These are phyloP conservation scores for Aquilaria sinensis DNA, from an alignment of 345 rosid genomes.

Conservation along the genomic window DNA sequence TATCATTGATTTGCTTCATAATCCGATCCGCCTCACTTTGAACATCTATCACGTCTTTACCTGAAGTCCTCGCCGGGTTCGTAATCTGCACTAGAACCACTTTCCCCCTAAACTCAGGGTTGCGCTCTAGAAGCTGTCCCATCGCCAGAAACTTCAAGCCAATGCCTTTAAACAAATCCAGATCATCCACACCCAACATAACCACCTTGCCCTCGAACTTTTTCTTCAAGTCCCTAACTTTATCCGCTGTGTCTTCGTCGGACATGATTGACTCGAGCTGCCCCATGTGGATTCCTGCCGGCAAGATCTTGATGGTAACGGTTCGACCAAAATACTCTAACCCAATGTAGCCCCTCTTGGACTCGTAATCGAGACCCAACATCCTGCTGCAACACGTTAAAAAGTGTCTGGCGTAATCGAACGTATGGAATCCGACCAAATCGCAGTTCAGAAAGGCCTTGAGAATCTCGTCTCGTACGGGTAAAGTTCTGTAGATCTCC, in stretches of 20 bases:
- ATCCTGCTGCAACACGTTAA: conserved; percentile 78
- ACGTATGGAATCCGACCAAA: conserved; percentile 78
- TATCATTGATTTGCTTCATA: conserved; percentile 41
- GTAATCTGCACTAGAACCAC: conserved; percentile 68
- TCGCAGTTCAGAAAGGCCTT: conserved; percentile 71
- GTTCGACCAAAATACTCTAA: conserved; percentile 72
- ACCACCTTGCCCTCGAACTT: conserved; percentile 42
- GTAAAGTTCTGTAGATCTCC: conserved; percentile 59
- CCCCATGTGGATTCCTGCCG: conserved; percentile 73
- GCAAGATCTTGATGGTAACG: conserved; percentile 70
- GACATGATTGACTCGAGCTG: conserved; percentile 48
- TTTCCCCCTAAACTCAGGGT: conserved; percentile 37
- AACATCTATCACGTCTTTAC: conserved; percentile 67
- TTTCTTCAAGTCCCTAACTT: conserved; percentile 52
- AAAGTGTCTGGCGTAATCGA: conserved; percentile 87
- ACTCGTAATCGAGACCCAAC: conserved; percentile 71
- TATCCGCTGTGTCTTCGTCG: conserved; percentile 26
- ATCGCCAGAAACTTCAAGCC: conserved; percentile 65
- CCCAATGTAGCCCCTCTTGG: conserved; percentile 82
- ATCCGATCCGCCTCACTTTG: conserved; percentile 31
- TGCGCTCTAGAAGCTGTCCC: conserved; percentile 51
- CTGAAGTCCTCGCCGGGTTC: conserved; percentile 76
- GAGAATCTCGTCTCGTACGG: conserved; percentile 70
- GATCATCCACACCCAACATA: conserved; percentile 74
- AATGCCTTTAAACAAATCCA: conserved; percentile 78